A percentile compares a stretch with the other conserved stretches of the same genome.
phyloP scores from a whole-genome alignment of 768 basidiomycete genomes.

The Tricholoma saponaceum region DNA sequence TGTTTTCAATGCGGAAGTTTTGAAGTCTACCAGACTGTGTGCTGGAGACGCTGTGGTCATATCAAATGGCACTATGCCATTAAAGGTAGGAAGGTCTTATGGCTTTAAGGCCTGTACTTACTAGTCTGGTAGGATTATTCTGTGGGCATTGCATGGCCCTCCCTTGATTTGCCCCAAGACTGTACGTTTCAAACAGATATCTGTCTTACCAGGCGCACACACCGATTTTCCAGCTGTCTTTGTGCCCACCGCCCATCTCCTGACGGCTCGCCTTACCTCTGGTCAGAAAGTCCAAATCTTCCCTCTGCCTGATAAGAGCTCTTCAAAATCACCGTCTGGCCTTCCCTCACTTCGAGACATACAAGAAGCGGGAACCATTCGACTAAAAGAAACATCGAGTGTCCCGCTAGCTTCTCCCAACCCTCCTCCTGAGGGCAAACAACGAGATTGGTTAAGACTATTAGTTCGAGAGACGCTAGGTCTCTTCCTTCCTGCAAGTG shows the following conservation, averaged over 20 bases:
- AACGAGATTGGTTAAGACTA: conserved; percentile 64
- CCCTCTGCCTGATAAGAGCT: conserved; percentile 37
- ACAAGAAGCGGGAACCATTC: conserved; percentile 49
- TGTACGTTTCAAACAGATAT: conserved; percentile 38
- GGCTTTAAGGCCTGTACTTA: conserved; percentile 8
- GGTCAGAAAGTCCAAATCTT: conserved; percentile 46
- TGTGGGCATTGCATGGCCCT: conserved; percentile 77
- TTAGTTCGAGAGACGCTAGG: conserved; percentile 66
- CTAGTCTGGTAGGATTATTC: conserved; percentile 48
- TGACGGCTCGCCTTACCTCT: conserved; percentile 55
- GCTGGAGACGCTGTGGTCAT: conserved; percentile 71
- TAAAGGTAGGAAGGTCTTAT: conserved; percentile 20
- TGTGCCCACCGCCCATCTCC: conserved; percentile 51
- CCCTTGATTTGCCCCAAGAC: conserved; percentile 51
- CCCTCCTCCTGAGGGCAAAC: conserved; percentile 27
- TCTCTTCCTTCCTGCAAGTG: conserved; percentile 26
- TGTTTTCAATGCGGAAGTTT: conserved; percentile 54
- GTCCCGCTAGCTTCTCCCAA: conserved; percentile 12
- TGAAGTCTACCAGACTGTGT: conserved; percentile 57
- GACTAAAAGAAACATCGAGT: conserved; percentile 43
- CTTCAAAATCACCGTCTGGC: conserved; percentile 35
- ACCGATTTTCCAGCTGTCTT: conserved; percentile 41
- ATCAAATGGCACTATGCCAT: conserved; percentile 25
- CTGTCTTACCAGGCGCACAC: conserved; percentile 8
- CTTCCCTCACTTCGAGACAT: conserved; percentile 47